Percentiles rank a stretch among this genome's conserved stretches.
These are phyloP conservation scores for Tulasnella sp. DNA, from an alignment of 768 basidiomycete species.

Conservation along the genomic window DNA sequence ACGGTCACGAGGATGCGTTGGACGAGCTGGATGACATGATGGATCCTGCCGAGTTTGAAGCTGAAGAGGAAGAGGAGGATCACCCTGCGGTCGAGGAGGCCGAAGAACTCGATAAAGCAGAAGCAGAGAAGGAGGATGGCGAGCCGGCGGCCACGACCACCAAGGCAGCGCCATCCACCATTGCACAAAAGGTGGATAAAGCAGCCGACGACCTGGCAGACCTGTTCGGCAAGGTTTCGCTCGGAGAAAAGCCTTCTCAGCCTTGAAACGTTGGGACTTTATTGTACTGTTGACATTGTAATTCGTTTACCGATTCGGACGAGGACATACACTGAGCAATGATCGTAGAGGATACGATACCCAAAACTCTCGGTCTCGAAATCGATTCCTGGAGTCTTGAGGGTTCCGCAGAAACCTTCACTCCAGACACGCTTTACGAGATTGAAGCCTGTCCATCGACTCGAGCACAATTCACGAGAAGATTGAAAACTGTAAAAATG, in stretches of 20 bases:
- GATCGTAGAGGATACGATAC: not conserved
- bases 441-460: not conserved
- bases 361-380: not conserved
- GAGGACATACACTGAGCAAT: not conserved
- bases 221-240: conserved; percentile 57
- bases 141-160: conserved; percentile 47
- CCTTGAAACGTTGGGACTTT: not conserved
- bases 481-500: not conserved
- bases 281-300: not conserved
- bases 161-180: conserved; percentile 35
- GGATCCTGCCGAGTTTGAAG: conserved; percentile 54
- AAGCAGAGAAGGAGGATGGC: conserved; percentile 45
- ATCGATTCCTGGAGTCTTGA: too few relatives aligned
- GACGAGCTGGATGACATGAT: conserved; percentile 73
- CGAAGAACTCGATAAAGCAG: conserved; percentile 37
- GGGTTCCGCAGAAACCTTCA: too few relatives aligned
- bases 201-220: conserved; percentile 60
- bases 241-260: conserved; percentile 21
- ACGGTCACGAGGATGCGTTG: conserved; percentile 72
- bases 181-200: conserved; percentile 34
- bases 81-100: conserved; percentile 36
- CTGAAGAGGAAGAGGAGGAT: conserved; percentile 36
- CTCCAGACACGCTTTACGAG: too few relatives aligned
- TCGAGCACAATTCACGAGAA: not conserved
- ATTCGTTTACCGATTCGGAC: not conserved